Evolutionary conservation across 805 yeast species (phyloP), one percentile per base, ranked within the genome.

Genomic region (Wickerhamiella cacticola): DNA sequence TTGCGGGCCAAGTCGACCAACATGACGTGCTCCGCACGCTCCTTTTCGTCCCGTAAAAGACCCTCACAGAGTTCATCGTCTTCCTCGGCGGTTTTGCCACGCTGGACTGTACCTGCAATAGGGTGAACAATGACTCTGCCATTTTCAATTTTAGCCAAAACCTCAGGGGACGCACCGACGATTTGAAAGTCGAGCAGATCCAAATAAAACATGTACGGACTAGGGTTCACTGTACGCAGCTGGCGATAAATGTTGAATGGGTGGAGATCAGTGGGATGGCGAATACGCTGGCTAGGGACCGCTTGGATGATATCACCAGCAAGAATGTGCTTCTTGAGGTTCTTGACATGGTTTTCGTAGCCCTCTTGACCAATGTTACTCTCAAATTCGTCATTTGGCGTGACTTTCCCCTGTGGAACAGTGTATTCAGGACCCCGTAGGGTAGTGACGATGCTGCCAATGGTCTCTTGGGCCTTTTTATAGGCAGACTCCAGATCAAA

Each of bases 1-100:
- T 92, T 92, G 62, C 99, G 75, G 3, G 98, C 98, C 60, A 92
- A 73, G 65, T 92, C 99, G 16, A 92, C 99, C 65, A 92, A 76
- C 99, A 92, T 92, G 48, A 92, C 92, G 65, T 92, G 99, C 67
- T 92, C 99, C 1, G 98, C 96, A 42, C 96, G 76, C 65, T 92
- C 99, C 61, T 92, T 92, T 54, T 80, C 68, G 13, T 94, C 82
- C 8, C 79, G 66, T 58, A 83, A 72, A 55, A 92, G 74, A 48
- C 77, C 75, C 13, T 71, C 70, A 2, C 97, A 96, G 46, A 87
- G 72, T 52, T 67, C 68, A 61, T 88, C 95, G 59, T 92, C 99
- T 64, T 92, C 97, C 58, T 86, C 94, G 21, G 79, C 69, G 8
- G 97, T 86, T 56, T 76, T 74, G 44, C 99, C 99, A 60, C 99